These are phyloP conservation scores for Ophiostoma quercus DNA, from an alignment of 2,329 filamentous ascomycete species.

Conservation along the genomic window DNA sequence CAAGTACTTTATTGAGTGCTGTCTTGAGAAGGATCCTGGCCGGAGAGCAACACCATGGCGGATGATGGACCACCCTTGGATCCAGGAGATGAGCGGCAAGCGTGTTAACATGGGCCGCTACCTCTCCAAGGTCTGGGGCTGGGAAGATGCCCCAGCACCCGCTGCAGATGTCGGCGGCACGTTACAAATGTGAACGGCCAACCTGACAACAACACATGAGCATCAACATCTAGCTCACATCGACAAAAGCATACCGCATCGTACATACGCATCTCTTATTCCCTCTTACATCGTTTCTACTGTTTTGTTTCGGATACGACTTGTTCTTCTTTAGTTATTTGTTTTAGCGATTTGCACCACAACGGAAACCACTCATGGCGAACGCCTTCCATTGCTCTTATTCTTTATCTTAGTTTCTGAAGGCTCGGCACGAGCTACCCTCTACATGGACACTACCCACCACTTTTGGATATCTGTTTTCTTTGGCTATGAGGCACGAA, in stretches of 20 bases:
- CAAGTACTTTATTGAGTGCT: slow-evolving; percentile 99
- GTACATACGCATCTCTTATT: slow-evolving; percentile 4
- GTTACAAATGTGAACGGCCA: not conserved
- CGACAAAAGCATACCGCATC: not conserved
- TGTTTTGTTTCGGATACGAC: not conserved
- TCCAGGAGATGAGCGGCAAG: slow-evolving; percentile 91
- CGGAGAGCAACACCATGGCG: slow-evolving; percentile 92
- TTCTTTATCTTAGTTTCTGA: not conserved
- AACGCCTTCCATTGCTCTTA: no score
- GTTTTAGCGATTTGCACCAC: not conserved
- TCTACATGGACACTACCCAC: not conserved
- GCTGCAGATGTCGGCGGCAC: slow-evolving; percentile 23
- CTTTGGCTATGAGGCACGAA: slow-evolving; percentile 11
- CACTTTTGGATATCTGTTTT: not conserved
- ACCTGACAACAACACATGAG: not conserved
- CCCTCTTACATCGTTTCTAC: not conserved
- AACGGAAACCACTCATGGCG: no score
- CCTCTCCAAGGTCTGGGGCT: slow-evolving; percentile 92
- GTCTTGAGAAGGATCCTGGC: slow-evolving; percentile 86
- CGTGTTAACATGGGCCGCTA: slow-evolving; percentile 97
- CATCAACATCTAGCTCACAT: not conserved
- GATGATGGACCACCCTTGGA: slow-evolving; percentile 99
- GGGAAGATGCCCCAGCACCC: slow-evolving; percentile 51
- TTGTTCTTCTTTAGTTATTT: not conserved
- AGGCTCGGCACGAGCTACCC: not conserved